phyloP scores from a whole-genome alignment of 164 flowering plant species.

The Taxillus chinensis region DNA sequence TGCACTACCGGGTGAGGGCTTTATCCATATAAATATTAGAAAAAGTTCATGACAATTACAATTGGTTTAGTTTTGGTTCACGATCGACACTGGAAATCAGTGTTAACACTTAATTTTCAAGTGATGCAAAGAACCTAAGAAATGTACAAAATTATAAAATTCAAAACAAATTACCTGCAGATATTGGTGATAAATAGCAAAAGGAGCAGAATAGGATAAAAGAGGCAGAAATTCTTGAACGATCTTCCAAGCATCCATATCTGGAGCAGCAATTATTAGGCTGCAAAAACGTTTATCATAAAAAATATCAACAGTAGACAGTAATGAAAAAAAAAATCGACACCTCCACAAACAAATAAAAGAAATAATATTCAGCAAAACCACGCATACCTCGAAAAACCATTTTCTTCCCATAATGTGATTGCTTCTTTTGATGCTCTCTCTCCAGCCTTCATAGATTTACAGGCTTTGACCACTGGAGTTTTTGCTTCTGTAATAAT shows the following conservation, averaged over 20 bases:
- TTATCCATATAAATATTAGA: too few relatives aligned
- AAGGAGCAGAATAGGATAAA: constrained; percentile 80
- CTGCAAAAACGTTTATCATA: constrained; percentile 32
- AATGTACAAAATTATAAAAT: background rate
- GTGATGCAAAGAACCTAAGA: too few relatives aligned
- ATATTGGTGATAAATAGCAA: constrained; percentile 84
- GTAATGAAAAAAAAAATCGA: background rate
- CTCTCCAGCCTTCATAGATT: constrained; percentile 60
- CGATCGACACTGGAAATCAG: too few relatives aligned
- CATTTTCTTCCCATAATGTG: constrained; percentile 69
- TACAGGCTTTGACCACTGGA: constrained; percentile 20
- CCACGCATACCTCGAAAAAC: constrained; percentile 64
- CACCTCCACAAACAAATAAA: background rate
- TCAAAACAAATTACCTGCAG: constrained; percentile 50
- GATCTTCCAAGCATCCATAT: constrained; percentile 62
- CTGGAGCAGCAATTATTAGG: constrained; percentile 84
- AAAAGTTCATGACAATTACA: too few relatives aligned
- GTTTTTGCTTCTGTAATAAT: constrained; percentile 16
- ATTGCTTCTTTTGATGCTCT: constrained; percentile 48
- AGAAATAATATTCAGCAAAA: constrained; percentile 4
- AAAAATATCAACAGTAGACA: background rate
- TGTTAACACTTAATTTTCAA: too few relatives aligned
- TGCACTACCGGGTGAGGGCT: too few relatives aligned
- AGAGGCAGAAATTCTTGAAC: constrained; percentile 68
- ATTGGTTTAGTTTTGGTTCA: too few relatives aligned